Percentiles rank a stretch among this genome's conserved stretches.
Evolutionary conservation across 2,329 filamentous ascomycete species (phyloP).

Genomic region (Acrocalymma vagum): DNA sequence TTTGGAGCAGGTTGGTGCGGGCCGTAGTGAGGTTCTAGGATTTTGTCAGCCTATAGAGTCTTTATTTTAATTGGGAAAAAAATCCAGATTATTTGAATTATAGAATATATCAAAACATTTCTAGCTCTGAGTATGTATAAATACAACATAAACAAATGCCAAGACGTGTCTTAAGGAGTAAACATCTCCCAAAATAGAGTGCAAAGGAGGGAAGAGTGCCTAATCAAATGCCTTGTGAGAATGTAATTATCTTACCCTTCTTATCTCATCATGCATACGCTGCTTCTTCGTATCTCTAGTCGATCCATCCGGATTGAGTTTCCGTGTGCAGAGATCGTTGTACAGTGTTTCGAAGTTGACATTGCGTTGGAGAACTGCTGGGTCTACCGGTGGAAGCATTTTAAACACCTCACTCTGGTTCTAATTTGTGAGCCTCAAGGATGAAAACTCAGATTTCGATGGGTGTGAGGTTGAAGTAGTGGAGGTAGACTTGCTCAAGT

Average conservation of each 20-base stretch:
- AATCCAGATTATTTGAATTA: neutral
- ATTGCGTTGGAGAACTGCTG: slow-evolving; percentile 47
- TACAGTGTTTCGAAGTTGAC: slow-evolving; percentile 56
- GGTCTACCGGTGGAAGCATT: slow-evolving; percentile 55
- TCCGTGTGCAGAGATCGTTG: slow-evolving; percentile 52
- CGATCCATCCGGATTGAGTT: slow-evolving; percentile 55
- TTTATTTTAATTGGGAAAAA: neutral
- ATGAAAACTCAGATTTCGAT: no score
- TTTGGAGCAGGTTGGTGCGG: slow-evolving; percentile 41
- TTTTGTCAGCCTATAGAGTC: slow-evolving; percentile 9
- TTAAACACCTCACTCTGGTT: no score
- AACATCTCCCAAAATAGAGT: no score
- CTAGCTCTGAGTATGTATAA: no score
- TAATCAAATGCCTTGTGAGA: neutral
- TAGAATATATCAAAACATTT: no score
- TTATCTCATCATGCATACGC: slow-evolving; percentile 50
- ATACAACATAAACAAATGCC: neutral
- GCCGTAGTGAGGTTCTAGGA: slow-evolving; percentile 47
- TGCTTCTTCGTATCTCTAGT: slow-evolving; percentile 53
- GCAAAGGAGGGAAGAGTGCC: no score
- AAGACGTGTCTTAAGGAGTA: no score
- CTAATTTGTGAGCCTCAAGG: no score
- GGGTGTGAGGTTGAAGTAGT: no score
- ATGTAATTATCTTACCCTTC: slow-evolving; percentile 38
- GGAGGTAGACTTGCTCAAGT: no score